Conservation (phyloP, 345 rosid species). For the Firmiana major region DNA sequence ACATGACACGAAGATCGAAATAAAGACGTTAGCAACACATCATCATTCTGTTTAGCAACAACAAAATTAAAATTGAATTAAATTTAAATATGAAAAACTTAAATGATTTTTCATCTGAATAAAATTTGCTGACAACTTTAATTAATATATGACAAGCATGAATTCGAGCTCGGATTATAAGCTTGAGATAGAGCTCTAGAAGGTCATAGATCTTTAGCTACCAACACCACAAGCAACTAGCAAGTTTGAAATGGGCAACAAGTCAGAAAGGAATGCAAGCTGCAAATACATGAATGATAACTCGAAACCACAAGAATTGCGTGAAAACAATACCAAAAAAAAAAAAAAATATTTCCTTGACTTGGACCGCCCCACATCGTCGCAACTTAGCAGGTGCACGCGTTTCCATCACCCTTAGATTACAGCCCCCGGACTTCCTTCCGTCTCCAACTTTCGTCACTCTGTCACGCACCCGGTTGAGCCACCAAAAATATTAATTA, state of each 20-base stretch:
- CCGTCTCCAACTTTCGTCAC: neutral
- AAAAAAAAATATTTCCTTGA: neutral
- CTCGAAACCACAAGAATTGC: neutral
- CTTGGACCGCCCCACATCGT: neutral
- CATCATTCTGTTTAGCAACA: too few species aligned
- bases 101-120: too few species aligned
- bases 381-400: neutral
- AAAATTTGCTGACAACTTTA: too few species aligned
- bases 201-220: neutral
- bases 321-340: neutral
- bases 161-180: too few species aligned
- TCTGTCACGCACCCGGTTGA: neutral
- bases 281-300: neutral
- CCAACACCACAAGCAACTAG: too few species aligned
- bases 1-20: too few species aligned
- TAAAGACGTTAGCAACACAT: too few species aligned
- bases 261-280: neutral
- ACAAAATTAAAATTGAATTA: too few species aligned
- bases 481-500: neutral
- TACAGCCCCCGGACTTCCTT: neutral
- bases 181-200: neutral
- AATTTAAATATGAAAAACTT: too few species aligned
- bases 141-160: too few species aligned
- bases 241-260: neutral
- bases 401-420: neutral